Percentiles rank a stretch among this genome's conserved stretches.
Evolutionary conservation across 345 rosid genomes (phyloP).

Genomic region (Psidium guajava): DNA sequence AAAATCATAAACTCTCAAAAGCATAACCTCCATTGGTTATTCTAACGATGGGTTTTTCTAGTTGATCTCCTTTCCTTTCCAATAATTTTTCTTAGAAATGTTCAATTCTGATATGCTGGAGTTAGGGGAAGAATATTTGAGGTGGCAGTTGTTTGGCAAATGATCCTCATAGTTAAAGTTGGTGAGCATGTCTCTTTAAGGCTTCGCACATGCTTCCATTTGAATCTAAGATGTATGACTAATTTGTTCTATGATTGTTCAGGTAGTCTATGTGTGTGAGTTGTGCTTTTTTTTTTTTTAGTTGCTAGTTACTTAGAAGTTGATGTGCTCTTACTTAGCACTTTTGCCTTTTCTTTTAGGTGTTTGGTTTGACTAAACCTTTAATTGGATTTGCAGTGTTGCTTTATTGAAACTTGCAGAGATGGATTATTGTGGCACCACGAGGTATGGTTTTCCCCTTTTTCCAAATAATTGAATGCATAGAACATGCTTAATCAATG

Average conservation of each 20-base stretch:
- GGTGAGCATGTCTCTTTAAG: not conserved
- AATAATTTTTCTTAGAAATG: not conserved
- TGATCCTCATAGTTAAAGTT: not conserved
- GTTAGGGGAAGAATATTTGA: not conserved
- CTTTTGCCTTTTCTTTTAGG: not conserved
- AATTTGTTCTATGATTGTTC: not conserved
- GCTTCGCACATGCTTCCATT: not conserved
- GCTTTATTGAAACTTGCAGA: conserved; percentile 73
- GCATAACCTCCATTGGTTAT: not conserved
- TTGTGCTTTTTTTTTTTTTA: not conserved
- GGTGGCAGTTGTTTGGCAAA: not conserved
- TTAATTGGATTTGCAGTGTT: conserved; percentile 45
- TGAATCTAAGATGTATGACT: not conserved
- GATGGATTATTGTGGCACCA: conserved; percentile 95
- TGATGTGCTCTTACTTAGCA: not conserved
- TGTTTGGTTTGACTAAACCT: not conserved
- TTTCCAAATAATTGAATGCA: not conserved
- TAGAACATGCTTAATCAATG: not conserved
- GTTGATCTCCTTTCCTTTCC: not conserved
- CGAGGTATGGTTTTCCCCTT: conserved; percentile 42
- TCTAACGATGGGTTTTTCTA: not conserved
- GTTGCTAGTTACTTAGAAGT: not conserved
- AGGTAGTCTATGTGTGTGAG: not conserved
- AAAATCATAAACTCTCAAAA: not conserved
- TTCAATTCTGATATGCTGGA: not conserved